Base-by-base conservation (phyloP, 768 basidiomycete genomes). In the Collybia sordida region DNA sequence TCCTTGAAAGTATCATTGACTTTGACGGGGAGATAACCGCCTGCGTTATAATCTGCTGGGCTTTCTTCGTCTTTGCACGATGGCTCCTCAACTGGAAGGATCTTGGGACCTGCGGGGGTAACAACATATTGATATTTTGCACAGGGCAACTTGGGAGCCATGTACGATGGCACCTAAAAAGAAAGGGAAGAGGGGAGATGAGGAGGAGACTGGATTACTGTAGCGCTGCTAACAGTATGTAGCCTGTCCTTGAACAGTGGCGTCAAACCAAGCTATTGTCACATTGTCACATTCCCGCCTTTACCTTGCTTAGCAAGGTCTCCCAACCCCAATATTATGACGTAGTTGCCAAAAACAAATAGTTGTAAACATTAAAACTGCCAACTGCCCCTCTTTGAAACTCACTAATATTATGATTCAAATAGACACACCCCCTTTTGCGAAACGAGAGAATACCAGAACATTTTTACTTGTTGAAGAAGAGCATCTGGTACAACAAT, bases 331-430 rank as follows among this genome's bases (percentile, higher is more conserved):
- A 41, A 41, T 22, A n/a, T n/a, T n/a, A n/a, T n/a, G n/a, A n/a
- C n/a, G n/a, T n/a, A n/a, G n/a, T n/a, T n/a, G n/a, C n/a, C n/a
- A n/a, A n/a, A n/a, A n/a, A n/a, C n/a, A n/a, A n/a, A n/a, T n/a
- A n/a, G n/a, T n/a, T n/a, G n/a, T n/a, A n/a, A n/a, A n/a, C n/a
- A n/a, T n/a, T n/a, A n/a, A n/a, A n/a, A n/a, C n/a, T n/a, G n/a
- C n/a, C n/a, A n/a, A n/a, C n/a, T n/a, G n/a, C 68, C 90, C 88
- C n/a, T 84, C 81, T 63, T 84, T 83, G 85, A 85, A 88, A 82
- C 86, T 57, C 18, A 52, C 31, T 21, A 17, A 27, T 8, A 17
- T 42, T 19, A n/a, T 43, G 38, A 47, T 12, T 23, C 23, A 6
- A 49, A 21, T 18, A 27, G n/a, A n/a, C n/a, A n/a, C n/a, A 11